Evolutionary conservation across 345 rosid genomes (phyloP).

Genomic region (Populus deltoides): DNA sequence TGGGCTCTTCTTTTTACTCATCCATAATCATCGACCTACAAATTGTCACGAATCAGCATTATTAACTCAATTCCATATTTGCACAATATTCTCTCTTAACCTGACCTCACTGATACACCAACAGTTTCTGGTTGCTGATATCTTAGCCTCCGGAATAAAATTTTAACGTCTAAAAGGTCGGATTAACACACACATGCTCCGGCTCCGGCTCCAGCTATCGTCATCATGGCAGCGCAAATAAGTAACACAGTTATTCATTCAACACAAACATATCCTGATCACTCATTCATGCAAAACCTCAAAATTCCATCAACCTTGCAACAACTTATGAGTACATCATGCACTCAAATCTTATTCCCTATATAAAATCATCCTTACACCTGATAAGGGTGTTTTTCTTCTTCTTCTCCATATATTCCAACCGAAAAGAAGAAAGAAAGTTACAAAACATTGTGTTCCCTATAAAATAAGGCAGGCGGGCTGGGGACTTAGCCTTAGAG

Average conservation of each 20-base stretch:
- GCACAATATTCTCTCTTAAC: too few species aligned
- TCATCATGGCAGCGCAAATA: not conserved
- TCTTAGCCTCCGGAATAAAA: too few species aligned
- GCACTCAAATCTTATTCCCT: not conserved
- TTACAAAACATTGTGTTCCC: not conserved
- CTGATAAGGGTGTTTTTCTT: not conserved
- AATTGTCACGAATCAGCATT: too few species aligned
- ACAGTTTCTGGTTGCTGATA: too few species aligned
- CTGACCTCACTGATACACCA: too few species aligned
- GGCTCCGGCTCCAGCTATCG: fast-evolving
- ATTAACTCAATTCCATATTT: too few species aligned
- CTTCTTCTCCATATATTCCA: not conserved
- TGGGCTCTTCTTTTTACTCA: too few species aligned
- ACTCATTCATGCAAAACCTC: not conserved
- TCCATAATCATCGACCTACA: too few species aligned
- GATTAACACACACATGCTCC: too few species aligned
- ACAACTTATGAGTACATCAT: not conserved
- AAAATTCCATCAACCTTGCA: not conserved
- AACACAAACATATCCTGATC: not conserved
- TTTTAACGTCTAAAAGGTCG: too few species aligned
- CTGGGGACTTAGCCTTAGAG: slow-evolving; percentile 13
- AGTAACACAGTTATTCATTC: not conserved
- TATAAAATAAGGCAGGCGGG: not conserved
- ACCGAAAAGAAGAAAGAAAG: not conserved
- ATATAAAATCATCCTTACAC: not conserved